A percentile compares a stretch with the other conserved stretches of the same genome.
Conservation (phyloP, 1,284 basidiomycete species). For the Trametes polyzona region DNA sequence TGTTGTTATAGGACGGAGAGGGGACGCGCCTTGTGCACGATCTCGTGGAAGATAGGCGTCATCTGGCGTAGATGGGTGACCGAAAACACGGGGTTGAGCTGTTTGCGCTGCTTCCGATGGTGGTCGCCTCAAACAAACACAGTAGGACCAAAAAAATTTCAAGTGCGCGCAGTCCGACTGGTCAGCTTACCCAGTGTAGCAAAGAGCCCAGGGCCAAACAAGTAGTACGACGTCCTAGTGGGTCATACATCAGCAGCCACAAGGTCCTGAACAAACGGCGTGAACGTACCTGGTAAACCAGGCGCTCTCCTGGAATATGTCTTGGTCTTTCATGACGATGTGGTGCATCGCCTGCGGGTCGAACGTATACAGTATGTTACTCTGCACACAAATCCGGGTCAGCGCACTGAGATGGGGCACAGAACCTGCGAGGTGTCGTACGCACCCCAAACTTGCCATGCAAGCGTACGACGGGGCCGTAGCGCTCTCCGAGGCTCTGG, state of each 20-base stretch:
- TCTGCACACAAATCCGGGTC: too few species aligned
- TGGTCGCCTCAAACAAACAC: conserved; percentile 18
- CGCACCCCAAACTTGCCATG: conserved; percentile 20
- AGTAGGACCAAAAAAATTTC: too few species aligned
- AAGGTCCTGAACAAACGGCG: background rate
- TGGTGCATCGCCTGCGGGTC: conserved; percentile 36
- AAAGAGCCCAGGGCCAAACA: conserved; percentile 13
- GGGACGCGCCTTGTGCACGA: conserved; percentile 7
- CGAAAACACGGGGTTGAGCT: conserved; percentile 33
- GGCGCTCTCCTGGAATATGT: conserved; percentile 32
- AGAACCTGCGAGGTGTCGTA: background rate
- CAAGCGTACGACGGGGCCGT: conserved; percentile 26
- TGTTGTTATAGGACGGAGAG: background rate
- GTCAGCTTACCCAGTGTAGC: conserved; percentile 8
- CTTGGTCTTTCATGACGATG: conserved; percentile 38
- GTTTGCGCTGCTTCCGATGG: conserved; percentile 24
- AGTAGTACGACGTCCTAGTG: background rate
- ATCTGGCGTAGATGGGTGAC: conserved; percentile 30
- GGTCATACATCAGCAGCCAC: too few species aligned
- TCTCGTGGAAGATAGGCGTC: conserved; percentile 29
- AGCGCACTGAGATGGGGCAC: background rate
- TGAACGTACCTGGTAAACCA: conserved; percentile 17
- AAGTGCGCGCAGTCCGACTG: too few species aligned
- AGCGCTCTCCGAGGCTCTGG: conserved; percentile 19
- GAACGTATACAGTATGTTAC: conserved; percentile 29